These are phyloP conservation scores for Cutaneotrichosporon sp. DNA, from an alignment of 1,284 basidiomycete species.

Conservation along the genomic window DNA sequence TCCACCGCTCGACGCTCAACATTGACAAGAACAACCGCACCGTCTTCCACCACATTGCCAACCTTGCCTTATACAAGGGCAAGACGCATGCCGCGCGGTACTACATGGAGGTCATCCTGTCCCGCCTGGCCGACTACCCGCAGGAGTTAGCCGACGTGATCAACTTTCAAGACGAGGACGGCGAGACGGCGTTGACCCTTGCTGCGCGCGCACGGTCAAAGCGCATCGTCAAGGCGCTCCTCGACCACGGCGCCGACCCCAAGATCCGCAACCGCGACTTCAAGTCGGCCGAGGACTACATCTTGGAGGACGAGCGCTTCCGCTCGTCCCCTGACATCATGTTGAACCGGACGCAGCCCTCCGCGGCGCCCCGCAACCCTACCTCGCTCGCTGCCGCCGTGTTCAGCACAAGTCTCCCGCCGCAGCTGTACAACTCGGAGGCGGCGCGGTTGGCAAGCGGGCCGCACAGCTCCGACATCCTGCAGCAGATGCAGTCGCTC, in stretches of 20 bases:
- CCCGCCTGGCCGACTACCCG: constrained; percentile 89
- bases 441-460: constrained; percentile 86
- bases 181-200: constrained; percentile 96
- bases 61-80: constrained; percentile 96
- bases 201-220: constrained; percentile 95
- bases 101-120: constrained; percentile 97
- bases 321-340: constrained; percentile 70
- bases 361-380: constrained; percentile 8
- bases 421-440: constrained; percentile 80
- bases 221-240: constrained; percentile 91
- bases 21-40: constrained; percentile 98
- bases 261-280: constrained; percentile 94
- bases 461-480: constrained; percentile 78
- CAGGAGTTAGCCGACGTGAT: constrained; percentile 97
- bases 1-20: constrained; percentile 96
- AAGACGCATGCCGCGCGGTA: constrained; percentile 98
- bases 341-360: constrained; percentile 17
- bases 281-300: constrained; percentile 98
- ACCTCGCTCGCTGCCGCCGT: constrained; percentile 26
- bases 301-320: constrained; percentile 97
- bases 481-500: constrained; percentile 82
- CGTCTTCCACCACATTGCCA: constrained; percentile 97
- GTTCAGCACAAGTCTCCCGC: constrained; percentile 43
- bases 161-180: constrained; percentile 99
- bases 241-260: constrained; percentile 96